Evolutionary conservation across 2,329 filamentous ascomycete species (phyloP).

Genomic region (Colletotrichum ledebouriae): DNA sequence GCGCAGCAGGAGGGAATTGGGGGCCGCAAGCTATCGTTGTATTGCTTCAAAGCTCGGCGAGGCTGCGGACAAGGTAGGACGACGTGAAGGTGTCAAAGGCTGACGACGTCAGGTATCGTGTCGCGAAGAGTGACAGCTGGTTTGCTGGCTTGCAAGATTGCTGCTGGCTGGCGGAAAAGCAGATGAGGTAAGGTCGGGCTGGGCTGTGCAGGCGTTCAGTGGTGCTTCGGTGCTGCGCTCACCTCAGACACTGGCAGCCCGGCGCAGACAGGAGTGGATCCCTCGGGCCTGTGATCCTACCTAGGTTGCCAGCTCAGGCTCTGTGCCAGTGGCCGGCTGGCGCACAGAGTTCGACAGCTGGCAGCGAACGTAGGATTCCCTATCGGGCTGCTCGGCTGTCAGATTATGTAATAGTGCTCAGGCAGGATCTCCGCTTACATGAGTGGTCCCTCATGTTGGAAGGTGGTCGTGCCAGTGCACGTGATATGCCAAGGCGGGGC

Average conservation of each 20-base stretch:
- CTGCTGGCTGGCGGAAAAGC: conserved; percentile 11
- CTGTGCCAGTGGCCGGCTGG: conserved; percentile 5
- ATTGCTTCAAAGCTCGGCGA: conserved; percentile 2
- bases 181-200: conserved; percentile 33
- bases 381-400: neutral
- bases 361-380: neutral
- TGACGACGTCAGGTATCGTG: conserved; percentile 29
- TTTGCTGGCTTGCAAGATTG: conserved; percentile 2
- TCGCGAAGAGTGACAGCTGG: conserved; percentile 1
- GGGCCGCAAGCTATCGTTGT: conserved; percentile 13
- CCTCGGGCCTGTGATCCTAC: conserved; percentile 10
- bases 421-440: neutral
- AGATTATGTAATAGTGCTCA: conserved; percentile 7
- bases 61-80: neutral
- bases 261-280: conserved; percentile 16
- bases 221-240: conserved; percentile 11
- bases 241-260: conserved; percentile 19
- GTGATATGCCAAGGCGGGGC: conserved; percentile 27
- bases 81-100: conserved; percentile 13
- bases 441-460: neutral
- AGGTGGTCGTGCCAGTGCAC: neutral
- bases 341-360: no score
- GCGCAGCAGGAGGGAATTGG: neutral
- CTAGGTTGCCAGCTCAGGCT: conserved; percentile 3
- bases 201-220: conserved; percentile 16